Evolutionary conservation across 2,329 filamentous ascomycete genomes (phyloP), one percentile per base, ranked within the genome.

Genomic region (Emydomyces testavorans): DNA sequence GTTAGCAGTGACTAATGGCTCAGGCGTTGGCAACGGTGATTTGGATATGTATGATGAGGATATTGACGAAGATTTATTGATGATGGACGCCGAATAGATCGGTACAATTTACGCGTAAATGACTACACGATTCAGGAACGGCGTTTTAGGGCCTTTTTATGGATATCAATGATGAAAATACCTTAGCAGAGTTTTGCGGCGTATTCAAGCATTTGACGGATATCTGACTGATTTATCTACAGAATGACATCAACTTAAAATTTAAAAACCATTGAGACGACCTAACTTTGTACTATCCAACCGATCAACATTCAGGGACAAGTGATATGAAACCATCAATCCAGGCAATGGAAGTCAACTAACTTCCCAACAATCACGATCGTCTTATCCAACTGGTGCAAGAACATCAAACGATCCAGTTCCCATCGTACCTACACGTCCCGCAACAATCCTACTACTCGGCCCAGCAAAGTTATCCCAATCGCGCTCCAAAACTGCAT

Each of bases 381-480:
- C n/a, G 21, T 20, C 21, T 52, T 65, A 69, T 58, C 62, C 66
- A 54, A 71, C 66, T 55, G 69, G 68, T 60, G 73, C 70, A 60
- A 95, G 72, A 36, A 98, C 82, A 69, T 96, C 89, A 66, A 96
- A 96, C 16, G 83, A 79, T 32, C 92, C 92, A 1, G 92, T 98
- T 42, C 92, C 92, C 51, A 93, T 79, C 56, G 78, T 83, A 41
- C 86, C 83, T 51, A 92, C 72, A 60, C 80, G 78, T 13, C 93
- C 92, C 62, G 92, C 81, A 41, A 96, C 89, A 59, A 98, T 85
- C 50, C 90, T 78, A 53, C 85, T 82, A 65, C 84, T 92, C 0
- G 93, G 92, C 51, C 83, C 88, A 51, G 76, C 79, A 52, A 98
- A 71, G 59, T 92, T 84, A 65, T 98, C 92, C 75, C 80, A 86